Percentiles rank a stretch among this genome's conserved stretches.
These are phyloP conservation scores for Combretum micranthum DNA, from an alignment of 345 rosid species.

Conservation along the genomic window DNA sequence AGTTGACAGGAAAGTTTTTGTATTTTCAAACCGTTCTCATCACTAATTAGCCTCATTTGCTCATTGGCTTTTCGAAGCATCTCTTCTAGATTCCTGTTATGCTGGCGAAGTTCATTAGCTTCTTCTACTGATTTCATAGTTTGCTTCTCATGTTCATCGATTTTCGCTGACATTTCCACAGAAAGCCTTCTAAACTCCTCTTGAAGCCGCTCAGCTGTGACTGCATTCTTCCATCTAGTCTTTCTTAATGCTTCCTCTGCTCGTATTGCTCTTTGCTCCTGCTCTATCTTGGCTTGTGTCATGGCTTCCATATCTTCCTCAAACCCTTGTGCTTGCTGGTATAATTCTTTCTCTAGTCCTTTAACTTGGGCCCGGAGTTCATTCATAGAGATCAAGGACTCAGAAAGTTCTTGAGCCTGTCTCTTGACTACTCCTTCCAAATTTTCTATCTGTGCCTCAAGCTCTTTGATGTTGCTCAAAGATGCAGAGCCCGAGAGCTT, in stretches of 20 bases:
- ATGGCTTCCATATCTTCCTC: conserved; percentile 64
- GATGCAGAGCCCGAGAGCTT: conserved; percentile 30
- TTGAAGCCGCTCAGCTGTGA: conserved; percentile 77
- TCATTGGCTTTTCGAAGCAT: conserved; percentile 53
- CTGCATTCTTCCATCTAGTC: conserved; percentile 69
- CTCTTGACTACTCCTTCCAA: conserved; percentile 62
- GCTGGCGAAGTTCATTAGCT: conserved; percentile 52
- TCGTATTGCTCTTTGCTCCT: conserved; percentile 80
- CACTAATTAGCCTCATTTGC: conserved; percentile 34
- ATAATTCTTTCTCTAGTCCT: conserved; percentile 54
- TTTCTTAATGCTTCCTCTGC: conserved; percentile 83
- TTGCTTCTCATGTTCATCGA: conserved; percentile 74
- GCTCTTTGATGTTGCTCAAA: conserved; percentile 31
- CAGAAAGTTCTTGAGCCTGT: conserved; percentile 59
- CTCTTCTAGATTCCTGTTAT: conserved; percentile 56
- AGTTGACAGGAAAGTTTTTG: conserved; percentile 38
- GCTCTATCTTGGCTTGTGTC: conserved; percentile 49
- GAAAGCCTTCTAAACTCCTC: conserved; percentile 75
- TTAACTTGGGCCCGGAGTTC: conserved; percentile 63
- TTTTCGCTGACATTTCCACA: conserved; percentile 59
- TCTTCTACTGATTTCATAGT: conserved; percentile 51
- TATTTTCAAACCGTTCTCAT: conserved; percentile 36
- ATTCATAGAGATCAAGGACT: conserved; percentile 46
- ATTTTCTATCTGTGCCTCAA: conserved; percentile 46
- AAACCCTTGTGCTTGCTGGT: conserved; percentile 51